phyloP scores from a whole-genome alignment of 306 rosid species.

The Abrus pulchellus region DNA sequence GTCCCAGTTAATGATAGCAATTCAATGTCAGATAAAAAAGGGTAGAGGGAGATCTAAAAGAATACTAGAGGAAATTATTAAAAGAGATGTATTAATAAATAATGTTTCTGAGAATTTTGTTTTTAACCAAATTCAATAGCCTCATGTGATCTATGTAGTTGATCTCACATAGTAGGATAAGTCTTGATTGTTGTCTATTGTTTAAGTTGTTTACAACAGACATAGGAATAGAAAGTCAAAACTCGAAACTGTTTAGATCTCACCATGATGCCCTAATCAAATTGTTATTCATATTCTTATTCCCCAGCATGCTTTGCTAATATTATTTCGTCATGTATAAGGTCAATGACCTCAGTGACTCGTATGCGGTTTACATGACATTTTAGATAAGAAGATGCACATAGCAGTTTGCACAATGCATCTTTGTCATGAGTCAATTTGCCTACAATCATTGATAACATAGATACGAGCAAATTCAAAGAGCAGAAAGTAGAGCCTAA shows the following conservation, averaged over 20 bases:
- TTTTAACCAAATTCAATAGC: too few relatives aligned
- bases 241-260: not conserved
- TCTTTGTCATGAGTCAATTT: constrained; percentile 29
- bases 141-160: too few relatives aligned
- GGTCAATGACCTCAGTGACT: constrained; percentile 14
- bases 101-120: too few relatives aligned
- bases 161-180: too few relatives aligned
- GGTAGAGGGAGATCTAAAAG: too few relatives aligned
- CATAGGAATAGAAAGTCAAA: too few relatives aligned
- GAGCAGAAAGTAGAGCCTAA: constrained; percentile 1
- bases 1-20: not conserved
- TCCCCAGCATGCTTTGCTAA: constrained; percentile 16
- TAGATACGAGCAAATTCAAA: not conserved
- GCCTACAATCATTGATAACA: constrained; percentile 42
- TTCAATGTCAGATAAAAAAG: constrained; percentile 1
- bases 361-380: not conserved
- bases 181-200: too few relatives aligned
- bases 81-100: too few relatives aligned
- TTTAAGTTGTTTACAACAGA: not conserved
- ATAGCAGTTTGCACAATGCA: constrained; percentile 19
- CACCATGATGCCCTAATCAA: not conserved
- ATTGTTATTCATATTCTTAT: not conserved
- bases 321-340: not conserved
- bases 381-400: not conserved
- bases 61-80: too few relatives aligned